Conservation (phyloP, 345 rosid species). For the Aethionema arabicum region DNA sequence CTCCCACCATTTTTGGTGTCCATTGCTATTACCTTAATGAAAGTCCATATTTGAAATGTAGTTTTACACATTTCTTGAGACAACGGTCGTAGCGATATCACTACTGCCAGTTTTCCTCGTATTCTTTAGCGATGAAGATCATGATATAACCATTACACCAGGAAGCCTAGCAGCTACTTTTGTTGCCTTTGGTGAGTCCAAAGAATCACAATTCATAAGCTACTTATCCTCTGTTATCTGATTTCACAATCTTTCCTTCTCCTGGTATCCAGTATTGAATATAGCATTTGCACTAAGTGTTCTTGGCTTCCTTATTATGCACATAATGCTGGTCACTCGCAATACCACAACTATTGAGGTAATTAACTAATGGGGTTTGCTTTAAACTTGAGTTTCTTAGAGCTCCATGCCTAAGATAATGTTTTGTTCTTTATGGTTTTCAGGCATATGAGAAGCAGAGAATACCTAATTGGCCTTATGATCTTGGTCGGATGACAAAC, state of each 20-base stretch:
- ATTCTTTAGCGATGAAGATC: conserved; percentile 57
- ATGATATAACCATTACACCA: conserved; percentile 62
- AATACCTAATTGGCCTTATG: conserved; percentile 65
- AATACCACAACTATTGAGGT: conserved; percentile 92
- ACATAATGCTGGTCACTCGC: conserved; percentile 52
- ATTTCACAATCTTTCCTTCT: conserved; percentile 4
- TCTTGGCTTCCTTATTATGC: conserved; percentile 83
- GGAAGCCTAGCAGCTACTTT: conserved; percentile 68
- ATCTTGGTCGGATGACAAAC: conserved; percentile 74
- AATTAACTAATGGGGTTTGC: conserved; percentile 18
- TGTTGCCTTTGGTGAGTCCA: conserved; percentile 65
- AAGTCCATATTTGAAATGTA: conserved; percentile 39
- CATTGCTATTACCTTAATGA: conserved; percentile 11
- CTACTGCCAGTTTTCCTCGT: conserved; percentile 62
- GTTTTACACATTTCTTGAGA: conserved; percentile 88
- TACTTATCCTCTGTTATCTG: neutral
- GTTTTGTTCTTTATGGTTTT: conserved; percentile 7
- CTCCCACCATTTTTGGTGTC: neutral
- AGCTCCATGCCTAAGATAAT: conserved; percentile 11
- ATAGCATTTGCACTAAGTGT: conserved; percentile 73
- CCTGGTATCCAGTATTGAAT: conserved; percentile 58
- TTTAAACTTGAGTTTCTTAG: conserved; percentile 11
- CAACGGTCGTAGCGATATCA: conserved; percentile 63
- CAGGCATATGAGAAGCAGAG: conserved; percentile 82
- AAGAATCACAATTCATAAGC: conserved; percentile 1